Evolutionary conservation across 2,329 filamentous ascomycete genomes (phyloP).

Genomic region (Teratosphaeria nubilosa): DNA sequence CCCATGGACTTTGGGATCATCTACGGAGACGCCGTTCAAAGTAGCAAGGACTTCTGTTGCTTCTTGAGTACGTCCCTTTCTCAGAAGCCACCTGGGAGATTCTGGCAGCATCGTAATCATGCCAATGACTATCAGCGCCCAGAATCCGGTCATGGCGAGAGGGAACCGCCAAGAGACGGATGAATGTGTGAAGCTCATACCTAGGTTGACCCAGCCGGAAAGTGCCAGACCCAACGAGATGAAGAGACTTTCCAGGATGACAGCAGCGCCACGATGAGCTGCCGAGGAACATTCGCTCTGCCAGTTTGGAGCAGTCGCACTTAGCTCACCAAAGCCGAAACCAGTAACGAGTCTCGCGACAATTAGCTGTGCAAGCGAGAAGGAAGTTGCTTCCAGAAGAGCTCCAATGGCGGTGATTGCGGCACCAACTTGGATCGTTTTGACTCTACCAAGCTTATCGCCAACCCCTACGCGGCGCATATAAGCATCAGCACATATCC

Average conservation of each 20-base stretch:
- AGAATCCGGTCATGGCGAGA: constrained; percentile 18
- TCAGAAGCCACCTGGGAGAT: constrained; percentile 23
- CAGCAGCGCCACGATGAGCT: constrained; percentile 27
- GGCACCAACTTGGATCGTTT: constrained; percentile 49
- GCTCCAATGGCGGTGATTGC: constrained; percentile 50
- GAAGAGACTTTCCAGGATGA: constrained; percentile 33
- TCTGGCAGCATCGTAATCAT: constrained; percentile 15
- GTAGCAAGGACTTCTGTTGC: constrained; percentile 23
- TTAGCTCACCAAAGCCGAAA: constrained; percentile 31
- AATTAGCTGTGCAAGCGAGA: constrained; percentile 36
- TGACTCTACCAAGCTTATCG: constrained; percentile 34
- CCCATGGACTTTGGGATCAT: constrained; percentile 45
- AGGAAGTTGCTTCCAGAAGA: constrained; percentile 47
- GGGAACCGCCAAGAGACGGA: constrained; percentile 24
- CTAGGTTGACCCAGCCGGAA: constrained; percentile 38
- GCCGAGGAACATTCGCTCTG: constrained; percentile 29
- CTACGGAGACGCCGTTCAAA: constrained; percentile 32
- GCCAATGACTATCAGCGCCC: constrained; percentile 13
- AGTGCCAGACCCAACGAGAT: constrained; percentile 34
- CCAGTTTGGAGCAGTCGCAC: constrained; percentile 36
- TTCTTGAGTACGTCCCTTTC: constrained; percentile 23
- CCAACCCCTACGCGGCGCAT: constrained; percentile 17
- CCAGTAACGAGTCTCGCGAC: constrained; percentile 37
- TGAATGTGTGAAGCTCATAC: constrained; percentile 27
- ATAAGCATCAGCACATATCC: too few relatives aligned